phyloP scores from a whole-genome alignment of 768 basidiomycete genomes.

The Pulveroboletus ravenelii region DNA sequence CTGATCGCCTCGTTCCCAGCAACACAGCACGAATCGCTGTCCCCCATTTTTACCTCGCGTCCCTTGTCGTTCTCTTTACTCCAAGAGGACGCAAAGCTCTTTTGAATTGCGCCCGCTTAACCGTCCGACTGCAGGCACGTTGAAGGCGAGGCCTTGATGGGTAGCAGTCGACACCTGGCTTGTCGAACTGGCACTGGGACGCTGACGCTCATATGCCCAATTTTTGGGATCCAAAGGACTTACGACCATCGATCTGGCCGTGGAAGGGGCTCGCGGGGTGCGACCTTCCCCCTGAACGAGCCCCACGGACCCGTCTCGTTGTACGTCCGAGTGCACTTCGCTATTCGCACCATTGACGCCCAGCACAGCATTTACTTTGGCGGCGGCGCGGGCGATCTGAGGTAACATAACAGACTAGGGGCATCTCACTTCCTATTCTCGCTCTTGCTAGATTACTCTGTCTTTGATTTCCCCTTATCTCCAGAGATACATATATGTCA shows the following conservation, averaged over 20 bases:
- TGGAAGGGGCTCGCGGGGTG: slow-evolving; percentile 80
- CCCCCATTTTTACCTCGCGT: no score
- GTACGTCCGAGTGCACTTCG: slow-evolving; percentile 63
- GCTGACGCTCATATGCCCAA: slow-evolving; percentile 54
- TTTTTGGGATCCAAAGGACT: slow-evolving; percentile 56
- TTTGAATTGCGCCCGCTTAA: no score
- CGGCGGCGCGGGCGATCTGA: slow-evolving; percentile 37
- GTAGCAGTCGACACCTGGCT: no score
- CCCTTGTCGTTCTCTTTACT: no score
- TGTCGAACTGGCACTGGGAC: slow-evolving; percentile 70
- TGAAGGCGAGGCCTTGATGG: no score
- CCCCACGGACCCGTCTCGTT: slow-evolving; percentile 50
- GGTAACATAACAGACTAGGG: background rate
- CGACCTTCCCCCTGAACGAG: slow-evolving; percentile 73
- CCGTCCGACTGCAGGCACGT: no score
- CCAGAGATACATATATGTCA: slow-evolving; percentile 46
- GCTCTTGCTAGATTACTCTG: slow-evolving; percentile 21
- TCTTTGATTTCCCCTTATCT: slow-evolving; percentile 47
- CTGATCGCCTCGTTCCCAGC: slow-evolving; percentile 2
- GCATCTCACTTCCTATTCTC: background rate
- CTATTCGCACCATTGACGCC: slow-evolving; percentile 66
- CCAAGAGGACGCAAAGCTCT: no score
- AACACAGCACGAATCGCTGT: background rate
- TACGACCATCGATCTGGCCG: slow-evolving; percentile 76
- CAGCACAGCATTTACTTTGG: slow-evolving; percentile 77